Evolutionary conservation across 345 rosid genomes (phyloP), one percentile per base, ranked within the genome.

Genomic region (Eucalyptus polybractea): DNA sequence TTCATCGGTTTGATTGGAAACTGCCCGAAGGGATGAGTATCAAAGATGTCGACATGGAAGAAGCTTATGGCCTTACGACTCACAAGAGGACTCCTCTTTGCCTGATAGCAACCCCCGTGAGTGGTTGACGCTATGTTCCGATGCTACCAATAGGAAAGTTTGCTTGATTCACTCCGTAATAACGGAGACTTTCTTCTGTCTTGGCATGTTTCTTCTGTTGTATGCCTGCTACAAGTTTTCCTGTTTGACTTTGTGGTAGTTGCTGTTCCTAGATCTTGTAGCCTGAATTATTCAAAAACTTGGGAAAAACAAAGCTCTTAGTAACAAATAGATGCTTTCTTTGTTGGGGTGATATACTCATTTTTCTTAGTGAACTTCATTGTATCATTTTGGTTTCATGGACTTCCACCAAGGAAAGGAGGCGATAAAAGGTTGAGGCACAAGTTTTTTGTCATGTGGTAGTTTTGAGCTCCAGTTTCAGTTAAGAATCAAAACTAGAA

Each of bases 41-140:
- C 7, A 88, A 92, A 80, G 96, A 93, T 87, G 33, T 96, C 27
- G 92, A 94, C 54, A 91, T 94, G 95, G 94, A 93, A 87, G 97
- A 92, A 91, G 86, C 87, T 3, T 87, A 15, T 51, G 98, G 97
- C 49, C 51, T 94, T 51, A 92, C 93, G 0, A 49, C 91, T 90
- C 91, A 90, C 86, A 95, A 94, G 93, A 95, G 94, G 89, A 87
- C 81, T 87, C 95, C 95, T 62, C 97, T 95, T 2, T 56, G 88
- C 76, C 88, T 91, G 24, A 86, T 91, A 5, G 87, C 94, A 87
- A 89, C 25, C 13, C 88, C 90, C 10, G 50, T 88, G 13, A 69
- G 13, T 12, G 47, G 83, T 6, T 76, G 83, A 76, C 13, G 13
- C 42, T 10, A 40, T 4, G 27, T 40, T 76, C 27, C 47, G 25